Conservation (phyloP, 129 eudicot species). For the Centrapalus pauciflorus region DNA sequence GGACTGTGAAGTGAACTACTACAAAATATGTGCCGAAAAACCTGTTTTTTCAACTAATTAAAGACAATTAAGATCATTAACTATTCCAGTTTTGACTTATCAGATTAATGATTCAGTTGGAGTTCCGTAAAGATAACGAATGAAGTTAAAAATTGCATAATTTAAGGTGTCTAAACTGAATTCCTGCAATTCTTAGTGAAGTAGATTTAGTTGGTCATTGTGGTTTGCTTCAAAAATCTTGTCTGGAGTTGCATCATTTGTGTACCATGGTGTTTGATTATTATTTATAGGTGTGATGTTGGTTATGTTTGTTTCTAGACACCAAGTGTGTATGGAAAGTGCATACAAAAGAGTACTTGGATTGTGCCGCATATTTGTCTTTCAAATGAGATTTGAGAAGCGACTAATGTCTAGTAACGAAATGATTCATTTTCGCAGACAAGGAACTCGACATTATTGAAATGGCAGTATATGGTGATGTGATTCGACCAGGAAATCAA, state of each 20-base stretch:
- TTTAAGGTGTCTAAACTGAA: background rate
- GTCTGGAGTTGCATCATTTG: background rate
- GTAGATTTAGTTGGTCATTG: background rate
- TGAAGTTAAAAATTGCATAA: background rate
- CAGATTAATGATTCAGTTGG: conserved; percentile 13
- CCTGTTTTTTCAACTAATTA: conserved; percentile 1
- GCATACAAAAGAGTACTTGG: background rate
- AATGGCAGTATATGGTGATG: conserved; percentile 98
- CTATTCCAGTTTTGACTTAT: background rate
- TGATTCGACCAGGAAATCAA: conserved; percentile 86
- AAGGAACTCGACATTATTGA: conserved; percentile 89
- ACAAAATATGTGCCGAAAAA: background rate
- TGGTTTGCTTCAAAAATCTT: background rate
- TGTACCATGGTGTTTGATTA: no score
- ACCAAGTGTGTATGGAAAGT: no score
- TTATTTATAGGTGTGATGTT: no score
- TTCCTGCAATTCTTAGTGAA: background rate
- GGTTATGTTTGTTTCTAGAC: no score
- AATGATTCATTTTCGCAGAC: conserved; percentile 40
- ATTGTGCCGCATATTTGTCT: background rate
- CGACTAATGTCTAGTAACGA: background rate
- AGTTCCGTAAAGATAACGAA: conserved; percentile 11
- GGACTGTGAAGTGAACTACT: conserved; percentile 10
- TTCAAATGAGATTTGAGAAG: background rate
- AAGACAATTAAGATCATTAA: conserved; percentile 4